Percentiles rank a stretch among this genome's conserved stretches.
phyloP scores from a whole-genome alignment of 2,329 filamentous ascomycete species.

The Coniella vitis region DNA sequence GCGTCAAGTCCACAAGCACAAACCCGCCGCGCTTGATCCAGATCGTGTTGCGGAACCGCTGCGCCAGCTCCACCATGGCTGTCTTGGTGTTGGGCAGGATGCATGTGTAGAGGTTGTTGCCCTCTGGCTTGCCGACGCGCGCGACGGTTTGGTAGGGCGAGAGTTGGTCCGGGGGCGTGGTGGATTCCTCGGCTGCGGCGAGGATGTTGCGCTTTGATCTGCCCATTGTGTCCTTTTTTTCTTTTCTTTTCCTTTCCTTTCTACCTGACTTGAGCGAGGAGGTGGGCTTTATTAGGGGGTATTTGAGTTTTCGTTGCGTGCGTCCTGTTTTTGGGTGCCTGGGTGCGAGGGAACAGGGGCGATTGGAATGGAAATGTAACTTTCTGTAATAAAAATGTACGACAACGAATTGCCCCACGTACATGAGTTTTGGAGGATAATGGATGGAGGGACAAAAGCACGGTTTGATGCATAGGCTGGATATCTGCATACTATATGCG shows the following conservation, averaged over 20 bases:
- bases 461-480: too few relatives aligned
- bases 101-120: constrained; percentile 84
- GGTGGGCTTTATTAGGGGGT: background rate
- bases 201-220: constrained; percentile 71
- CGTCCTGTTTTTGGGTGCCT: too few relatives aligned
- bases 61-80: constrained; percentile 72
- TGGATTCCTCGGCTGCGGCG: constrained; percentile 67
- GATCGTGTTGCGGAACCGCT: constrained; percentile 83
- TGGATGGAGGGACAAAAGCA: background rate
- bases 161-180: constrained; percentile 51
- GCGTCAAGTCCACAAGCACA: constrained; percentile 69
- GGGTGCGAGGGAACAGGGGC: too few relatives aligned
- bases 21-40: constrained; percentile 89
- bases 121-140: constrained; percentile 72
- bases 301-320: background rate
- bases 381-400: too few relatives aligned
- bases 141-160: constrained; percentile 62
- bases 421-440: too few relatives aligned
- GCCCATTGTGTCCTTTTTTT: constrained; percentile 43
- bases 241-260: too few relatives aligned
- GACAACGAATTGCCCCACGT: background rate
- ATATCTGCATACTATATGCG: too few relatives aligned
- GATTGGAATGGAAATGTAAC: too few relatives aligned
- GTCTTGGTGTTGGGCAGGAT: constrained; percentile 59
- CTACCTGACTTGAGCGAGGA: too few relatives aligned